Evolutionary conservation across 2,329 filamentous ascomycete species (phyloP), one percentile per base, ranked within the genome.

Genomic region (Stagonosporopsis vannaccii): DNA sequence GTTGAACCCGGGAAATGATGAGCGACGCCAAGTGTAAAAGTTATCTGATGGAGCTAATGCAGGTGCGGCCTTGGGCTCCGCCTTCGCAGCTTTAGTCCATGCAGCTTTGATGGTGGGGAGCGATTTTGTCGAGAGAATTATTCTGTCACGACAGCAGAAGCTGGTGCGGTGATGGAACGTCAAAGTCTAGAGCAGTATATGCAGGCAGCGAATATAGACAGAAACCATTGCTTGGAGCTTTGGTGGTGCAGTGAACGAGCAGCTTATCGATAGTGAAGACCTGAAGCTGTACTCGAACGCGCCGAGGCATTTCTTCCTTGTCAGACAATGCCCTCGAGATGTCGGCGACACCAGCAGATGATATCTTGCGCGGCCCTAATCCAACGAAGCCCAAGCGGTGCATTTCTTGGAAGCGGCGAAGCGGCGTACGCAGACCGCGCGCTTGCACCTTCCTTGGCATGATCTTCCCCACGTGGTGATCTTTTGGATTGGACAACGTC

Each of bases 391-490:
- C 5, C 17, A 20, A 22, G 4, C 19, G 4, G 45, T 32, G 25
- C 28, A 13, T 40, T 45, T 9, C 30, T 44, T 51, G 43, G 43
- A 51, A 48, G 43, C 26, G 48, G 30, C 39, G 48, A 30, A 8
- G 48, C 40, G 47, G 47, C 53, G 47, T 35, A 47, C 22, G 52
- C 25, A 43, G 20, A 35, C 23, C 42, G 35, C 33, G 9, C 50
- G 45, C 50, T 46, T 54, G 19, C 44, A 51, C 26, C 43, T 47
- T 56, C 39, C 30, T 32, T 53, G 45, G 43, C 51, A 50, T 42
- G 55, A 60, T 52, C 37, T 37, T 57, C 51, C 58, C 60, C 59
- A 63, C 60, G 59, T 61, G 59, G 52, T 46, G 23, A 35, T 47
- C 44, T 48, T 19, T 42, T 43, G 51, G 51, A 47, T 53, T 53